Evolutionary conservation across 2,329 filamentous ascomycete species (phyloP).

Genomic region (Stagonosporopsis cucurbitacearum): DNA sequence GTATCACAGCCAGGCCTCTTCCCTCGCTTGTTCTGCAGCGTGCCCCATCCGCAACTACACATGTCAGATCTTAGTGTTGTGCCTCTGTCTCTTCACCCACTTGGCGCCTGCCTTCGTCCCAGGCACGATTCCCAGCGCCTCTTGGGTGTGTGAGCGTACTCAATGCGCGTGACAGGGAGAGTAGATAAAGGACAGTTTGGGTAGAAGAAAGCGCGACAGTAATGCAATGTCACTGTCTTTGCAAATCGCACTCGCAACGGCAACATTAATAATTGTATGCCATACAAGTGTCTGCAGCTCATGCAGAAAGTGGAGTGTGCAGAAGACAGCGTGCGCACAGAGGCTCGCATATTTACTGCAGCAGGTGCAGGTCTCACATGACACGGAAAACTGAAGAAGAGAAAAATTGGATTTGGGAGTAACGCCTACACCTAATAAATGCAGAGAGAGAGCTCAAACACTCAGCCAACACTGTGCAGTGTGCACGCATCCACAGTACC

Average conservation of each 20-base stretch:
- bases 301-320: background rate
- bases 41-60: background rate
- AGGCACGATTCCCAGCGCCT: background rate
- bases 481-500: slow-evolving; percentile 3
- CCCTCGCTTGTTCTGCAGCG: background rate
- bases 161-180: too few relatives aligned
- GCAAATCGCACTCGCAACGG: too few relatives aligned
- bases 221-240: too few relatives aligned
- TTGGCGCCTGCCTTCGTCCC: background rate
- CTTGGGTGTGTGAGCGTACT: background rate
- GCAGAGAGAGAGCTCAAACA: slow-evolving; percentile 8
- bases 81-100: too few relatives aligned
- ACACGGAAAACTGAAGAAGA: background rate
- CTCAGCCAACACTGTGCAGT: slow-evolving; percentile 8
- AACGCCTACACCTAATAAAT: slow-evolving; percentile 4
- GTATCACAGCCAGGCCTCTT: background rate
- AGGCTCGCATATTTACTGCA: background rate
- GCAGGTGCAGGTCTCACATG: background rate
- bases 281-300: too few relatives aligned
- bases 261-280: too few relatives aligned
- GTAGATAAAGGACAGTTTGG: too few relatives aligned
- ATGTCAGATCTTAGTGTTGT: too few relatives aligned
- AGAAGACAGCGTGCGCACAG: background rate
- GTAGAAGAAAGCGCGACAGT: too few relatives aligned
- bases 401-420: background rate